phyloP scores from a whole-genome alignment of 2,329 filamentous ascomycete species.

The Clathrospora elynae region DNA sequence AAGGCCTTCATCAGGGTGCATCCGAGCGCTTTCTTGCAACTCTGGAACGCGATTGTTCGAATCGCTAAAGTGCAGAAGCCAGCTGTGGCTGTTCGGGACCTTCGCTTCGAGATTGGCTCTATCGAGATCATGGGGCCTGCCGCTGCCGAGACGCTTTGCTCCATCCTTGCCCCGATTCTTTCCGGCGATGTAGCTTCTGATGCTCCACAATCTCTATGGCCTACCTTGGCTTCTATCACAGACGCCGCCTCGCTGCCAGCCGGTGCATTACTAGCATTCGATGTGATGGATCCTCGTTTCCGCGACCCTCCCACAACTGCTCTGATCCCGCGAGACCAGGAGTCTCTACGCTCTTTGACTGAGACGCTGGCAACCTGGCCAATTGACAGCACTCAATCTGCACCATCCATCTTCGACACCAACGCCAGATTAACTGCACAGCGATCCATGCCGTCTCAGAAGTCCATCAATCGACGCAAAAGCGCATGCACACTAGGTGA shows the following conservation, averaged over 20 bases:
- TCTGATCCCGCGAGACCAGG: slow-evolving; percentile 35
- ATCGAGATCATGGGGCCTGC: slow-evolving; percentile 74
- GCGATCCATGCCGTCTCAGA: slow-evolving; percentile 72
- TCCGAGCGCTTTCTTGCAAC: slow-evolving; percentile 75
- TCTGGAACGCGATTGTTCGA: slow-evolving; percentile 67
- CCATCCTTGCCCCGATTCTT: slow-evolving; percentile 63
- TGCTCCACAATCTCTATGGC: slow-evolving; percentile 45
- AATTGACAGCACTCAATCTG: slow-evolving; percentile 59
- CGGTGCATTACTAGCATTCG: slow-evolving; percentile 73
- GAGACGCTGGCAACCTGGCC: slow-evolving; percentile 71
- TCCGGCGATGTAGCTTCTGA: slow-evolving; percentile 25
- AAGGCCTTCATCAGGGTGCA: slow-evolving; percentile 76
- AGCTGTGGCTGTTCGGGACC: slow-evolving; percentile 67
- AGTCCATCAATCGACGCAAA: slow-evolving; percentile 78
- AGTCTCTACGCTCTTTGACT: slow-evolving; percentile 54
- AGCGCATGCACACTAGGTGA: slow-evolving; percentile 66
- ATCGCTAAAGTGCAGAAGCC: slow-evolving; percentile 66
- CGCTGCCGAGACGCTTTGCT: slow-evolving; percentile 76
- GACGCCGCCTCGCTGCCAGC: slow-evolving; percentile 68
- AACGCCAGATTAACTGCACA: slow-evolving; percentile 67
- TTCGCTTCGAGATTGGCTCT: slow-evolving; percentile 74
- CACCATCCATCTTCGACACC: slow-evolving; percentile 69
- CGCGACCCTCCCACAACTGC: slow-evolving; percentile 70
- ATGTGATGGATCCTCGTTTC: slow-evolving; percentile 78
- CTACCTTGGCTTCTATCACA: slow-evolving; percentile 35